Percentiles rank a stretch among this genome's conserved stretches.
Evolutionary conservation across 2,329 filamentous ascomycete species (phyloP).

Genomic region (Aspergillus unguis): DNA sequence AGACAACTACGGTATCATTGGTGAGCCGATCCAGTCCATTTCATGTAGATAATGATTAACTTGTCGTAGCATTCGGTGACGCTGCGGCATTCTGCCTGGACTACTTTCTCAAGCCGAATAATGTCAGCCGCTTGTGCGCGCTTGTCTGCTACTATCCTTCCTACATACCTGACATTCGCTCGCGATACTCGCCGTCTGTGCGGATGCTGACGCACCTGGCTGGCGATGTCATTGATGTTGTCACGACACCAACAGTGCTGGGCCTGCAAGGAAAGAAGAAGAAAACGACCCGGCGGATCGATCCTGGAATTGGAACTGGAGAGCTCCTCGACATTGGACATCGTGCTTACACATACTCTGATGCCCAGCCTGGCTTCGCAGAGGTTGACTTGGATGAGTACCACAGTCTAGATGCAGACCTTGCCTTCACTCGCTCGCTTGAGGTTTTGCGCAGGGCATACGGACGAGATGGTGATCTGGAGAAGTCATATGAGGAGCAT

Average conservation of each 20-base stretch:
- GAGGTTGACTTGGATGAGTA: constrained; percentile 68
- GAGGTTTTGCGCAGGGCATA: constrained; percentile 60
- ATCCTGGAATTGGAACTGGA: constrained; percentile 51
- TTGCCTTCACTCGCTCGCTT: constrained; percentile 68
- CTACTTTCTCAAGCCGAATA: constrained; percentile 54
- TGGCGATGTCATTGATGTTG: constrained; percentile 48
- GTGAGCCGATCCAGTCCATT: constrained; percentile 36
- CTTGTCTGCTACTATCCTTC: constrained; percentile 63
- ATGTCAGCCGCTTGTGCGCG: constrained; percentile 52
- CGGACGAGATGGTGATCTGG: constrained; percentile 36
- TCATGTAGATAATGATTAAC: not conserved
- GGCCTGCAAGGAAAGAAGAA: constrained; percentile 53
- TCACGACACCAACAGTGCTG: constrained; percentile 48
- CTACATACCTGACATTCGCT: constrained; percentile 51
- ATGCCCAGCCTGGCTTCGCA: constrained; percentile 63
- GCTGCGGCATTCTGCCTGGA: constrained; percentile 60
- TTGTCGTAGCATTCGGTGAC: constrained; percentile 55
- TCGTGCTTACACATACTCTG: constrained; percentile 52
- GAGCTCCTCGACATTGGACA: constrained; percentile 37
- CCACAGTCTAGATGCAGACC: constrained; percentile 59
- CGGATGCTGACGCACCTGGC: constrained; percentile 59
- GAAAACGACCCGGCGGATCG: constrained; percentile 48
- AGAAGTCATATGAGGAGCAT: constrained; percentile 36
- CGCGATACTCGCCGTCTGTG: constrained; percentile 34
- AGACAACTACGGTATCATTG: constrained; percentile 62